Conservation (phyloP, 331 rosid genomes). For the Quercus tomentella region DNA sequence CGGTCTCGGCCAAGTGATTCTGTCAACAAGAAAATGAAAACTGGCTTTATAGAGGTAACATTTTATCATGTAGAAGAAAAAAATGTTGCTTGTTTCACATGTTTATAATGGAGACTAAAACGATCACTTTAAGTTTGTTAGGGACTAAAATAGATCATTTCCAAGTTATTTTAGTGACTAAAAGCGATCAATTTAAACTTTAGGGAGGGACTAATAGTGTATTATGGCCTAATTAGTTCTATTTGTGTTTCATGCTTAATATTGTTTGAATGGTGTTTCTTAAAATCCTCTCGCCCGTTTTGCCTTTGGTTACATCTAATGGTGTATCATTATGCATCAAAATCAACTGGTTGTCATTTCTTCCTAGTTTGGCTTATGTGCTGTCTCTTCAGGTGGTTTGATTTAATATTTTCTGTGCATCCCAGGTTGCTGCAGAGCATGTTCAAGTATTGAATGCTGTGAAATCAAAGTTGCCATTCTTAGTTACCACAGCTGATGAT, state of each 20-base stretch:
- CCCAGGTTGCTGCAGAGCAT: constrained; percentile 75
- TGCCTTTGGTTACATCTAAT: not conserved
- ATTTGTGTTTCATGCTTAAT: not conserved
- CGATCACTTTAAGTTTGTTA: too few relatives aligned
- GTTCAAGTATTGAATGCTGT: constrained; percentile 80
- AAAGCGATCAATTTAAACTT: too few relatives aligned
- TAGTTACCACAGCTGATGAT: constrained; percentile 76
- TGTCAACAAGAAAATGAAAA: constrained; percentile 76
- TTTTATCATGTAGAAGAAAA: not conserved
- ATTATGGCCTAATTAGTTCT: not conserved
- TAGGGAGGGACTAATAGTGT: too few relatives aligned
- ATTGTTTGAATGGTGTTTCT: too few relatives aligned
- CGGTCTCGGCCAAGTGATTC: constrained; percentile 79
- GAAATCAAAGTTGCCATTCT: constrained; percentile 73
- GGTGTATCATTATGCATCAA: not conserved
- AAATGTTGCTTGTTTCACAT: too few relatives aligned
- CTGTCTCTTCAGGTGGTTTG: not conserved
- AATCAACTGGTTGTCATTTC: not conserved
- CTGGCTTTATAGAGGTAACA: constrained; percentile 76
- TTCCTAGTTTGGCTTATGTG: not conserved
- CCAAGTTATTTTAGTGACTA: too few relatives aligned
- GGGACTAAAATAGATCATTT: too few relatives aligned
- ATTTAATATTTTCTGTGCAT: constrained; percentile 16
- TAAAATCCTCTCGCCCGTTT: constrained; percentile 5
- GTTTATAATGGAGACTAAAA: too few relatives aligned